Conservation (phyloP, 208 protist genomes). For the Leishmania gerbilli region DNA sequence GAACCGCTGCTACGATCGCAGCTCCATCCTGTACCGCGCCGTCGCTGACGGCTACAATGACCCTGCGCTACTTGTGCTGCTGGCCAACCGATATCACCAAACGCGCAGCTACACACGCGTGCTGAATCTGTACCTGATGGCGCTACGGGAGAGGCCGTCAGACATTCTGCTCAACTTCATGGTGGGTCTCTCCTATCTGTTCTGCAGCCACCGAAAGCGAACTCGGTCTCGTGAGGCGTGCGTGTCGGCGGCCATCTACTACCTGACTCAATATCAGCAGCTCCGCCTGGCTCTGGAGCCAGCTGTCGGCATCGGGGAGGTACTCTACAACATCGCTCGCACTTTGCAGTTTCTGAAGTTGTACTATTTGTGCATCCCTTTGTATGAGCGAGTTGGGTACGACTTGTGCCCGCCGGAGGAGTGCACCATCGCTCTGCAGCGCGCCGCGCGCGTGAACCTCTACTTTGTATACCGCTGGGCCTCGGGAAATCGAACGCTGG, state of each 20-base stretch:
- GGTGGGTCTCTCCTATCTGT: conserved; percentile 70
- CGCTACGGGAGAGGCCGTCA: conserved; percentile 55
- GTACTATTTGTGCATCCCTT: conserved; percentile 64
- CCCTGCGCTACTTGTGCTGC: conserved; percentile 61
- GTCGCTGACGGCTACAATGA: conserved; percentile 51
- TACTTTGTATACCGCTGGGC: conserved; percentile 82
- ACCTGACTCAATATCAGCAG: conserved; percentile 72
- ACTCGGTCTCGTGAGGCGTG: conserved; percentile 61
- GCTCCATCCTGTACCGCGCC: conserved; percentile 52
- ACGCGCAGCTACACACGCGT: conserved; percentile 71
- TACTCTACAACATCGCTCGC: conserved; percentile 85
- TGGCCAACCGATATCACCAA: conserved; percentile 80
- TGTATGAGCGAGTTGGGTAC: conserved; percentile 80
- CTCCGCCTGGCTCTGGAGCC: conserved; percentile 49
- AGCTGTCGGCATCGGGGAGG: conserved; percentile 53
- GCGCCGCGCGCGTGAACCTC: conserved; percentile 76
- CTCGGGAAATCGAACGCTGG: conserved; percentile 56
- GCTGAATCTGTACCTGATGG: conserved; percentile 77
- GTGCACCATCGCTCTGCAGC: conserved; percentile 67
- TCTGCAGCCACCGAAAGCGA: conserved; percentile 81
- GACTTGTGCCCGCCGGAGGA: conserved; percentile 60
- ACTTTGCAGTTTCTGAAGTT: conserved; percentile 76
- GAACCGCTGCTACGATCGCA: conserved; percentile 58
- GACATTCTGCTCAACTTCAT: conserved; percentile 80
- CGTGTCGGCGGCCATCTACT: conserved; percentile 78